These are phyloP conservation scores for Acacia acuminata DNA, from an alignment of 306 rosid species.

Conservation along the genomic window DNA sequence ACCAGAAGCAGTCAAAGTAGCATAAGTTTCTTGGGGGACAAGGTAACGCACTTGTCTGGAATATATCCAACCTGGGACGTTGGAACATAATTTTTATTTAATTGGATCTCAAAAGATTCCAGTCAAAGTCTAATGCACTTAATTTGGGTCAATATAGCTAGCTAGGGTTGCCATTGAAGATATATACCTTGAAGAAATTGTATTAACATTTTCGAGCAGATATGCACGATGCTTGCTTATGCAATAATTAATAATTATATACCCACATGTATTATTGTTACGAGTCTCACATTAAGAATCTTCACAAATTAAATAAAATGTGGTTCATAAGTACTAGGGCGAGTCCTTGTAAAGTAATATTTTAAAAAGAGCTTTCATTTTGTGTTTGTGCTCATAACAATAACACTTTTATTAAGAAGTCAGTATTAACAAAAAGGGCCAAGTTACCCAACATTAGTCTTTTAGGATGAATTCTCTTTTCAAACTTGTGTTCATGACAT, in stretches of 20 bases:
- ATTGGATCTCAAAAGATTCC: background rate
- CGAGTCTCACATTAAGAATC: background rate
- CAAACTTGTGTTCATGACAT: too few species aligned
- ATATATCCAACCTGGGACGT: constrained; percentile 19
- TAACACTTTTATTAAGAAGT: too few species aligned
- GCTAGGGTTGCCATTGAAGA: background rate
- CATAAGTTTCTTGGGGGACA: background rate
- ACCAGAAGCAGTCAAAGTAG: constrained; percentile 33
- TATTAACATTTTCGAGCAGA: background rate
- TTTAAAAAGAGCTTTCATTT: background rate
- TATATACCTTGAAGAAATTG: constrained; percentile 1
- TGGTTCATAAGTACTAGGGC: too few species aligned
- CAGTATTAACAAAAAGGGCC: too few species aligned
- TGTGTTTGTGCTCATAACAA: background rate
- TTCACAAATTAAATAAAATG: too few species aligned
- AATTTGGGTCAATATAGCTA: background rate
- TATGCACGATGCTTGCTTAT: background rate
- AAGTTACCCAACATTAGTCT: too few species aligned
- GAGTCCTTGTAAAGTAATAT: too few species aligned
- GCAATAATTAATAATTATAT: background rate
- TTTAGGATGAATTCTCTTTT: background rate
- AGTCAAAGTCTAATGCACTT: background rate
- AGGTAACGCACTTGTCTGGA: background rate
- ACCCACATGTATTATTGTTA: background rate
- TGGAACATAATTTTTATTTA: constrained; percentile 14